Conservation (phyloP, 306 rosid species). For the Vachellia collinsii region DNA sequence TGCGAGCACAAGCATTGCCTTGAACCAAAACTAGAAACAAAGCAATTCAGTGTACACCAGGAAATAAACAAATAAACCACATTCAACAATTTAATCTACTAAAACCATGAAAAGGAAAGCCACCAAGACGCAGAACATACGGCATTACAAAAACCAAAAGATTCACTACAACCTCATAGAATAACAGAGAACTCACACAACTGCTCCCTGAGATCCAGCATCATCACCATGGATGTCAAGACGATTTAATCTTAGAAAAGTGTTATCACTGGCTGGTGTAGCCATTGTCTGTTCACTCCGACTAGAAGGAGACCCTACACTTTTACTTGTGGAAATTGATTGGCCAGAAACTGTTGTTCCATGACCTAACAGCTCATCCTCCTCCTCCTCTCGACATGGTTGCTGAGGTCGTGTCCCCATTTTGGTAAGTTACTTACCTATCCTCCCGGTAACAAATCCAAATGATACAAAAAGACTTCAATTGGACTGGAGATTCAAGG, state of each 20-base stretch:
- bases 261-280: conserved; percentile 72
- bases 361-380: conserved; percentile 57
- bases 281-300: conserved; percentile 94
- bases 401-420: conserved; percentile 80
- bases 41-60: not conserved
- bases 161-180: conserved; percentile 8
- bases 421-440: conserved; percentile 1
- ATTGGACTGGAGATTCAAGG: conserved; percentile 16
- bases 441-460: conserved; percentile 12
- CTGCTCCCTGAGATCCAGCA: conserved; percentile 77
- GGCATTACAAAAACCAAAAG: not conserved
- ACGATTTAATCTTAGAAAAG: conserved; percentile 60
- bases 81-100: conserved; percentile 7
- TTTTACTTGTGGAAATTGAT: conserved; percentile 86
- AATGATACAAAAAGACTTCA: conserved; percentile 2
- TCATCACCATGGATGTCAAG: conserved; percentile 82
- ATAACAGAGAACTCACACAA: conserved; percentile 58
- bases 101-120: conserved; percentile 20
- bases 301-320: conserved; percentile 88
- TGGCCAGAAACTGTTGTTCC: conserved; percentile 69
- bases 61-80: not conserved
- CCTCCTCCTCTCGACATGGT: conserved; percentile 65
- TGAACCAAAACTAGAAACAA: not conserved
- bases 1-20: too few species aligned
- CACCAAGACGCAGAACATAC: not conserved